These are phyloP conservation scores for Halophytophthora polymorphica DNA, from an alignment of 352 stramenopile species.

Conservation along the genomic window DNA sequence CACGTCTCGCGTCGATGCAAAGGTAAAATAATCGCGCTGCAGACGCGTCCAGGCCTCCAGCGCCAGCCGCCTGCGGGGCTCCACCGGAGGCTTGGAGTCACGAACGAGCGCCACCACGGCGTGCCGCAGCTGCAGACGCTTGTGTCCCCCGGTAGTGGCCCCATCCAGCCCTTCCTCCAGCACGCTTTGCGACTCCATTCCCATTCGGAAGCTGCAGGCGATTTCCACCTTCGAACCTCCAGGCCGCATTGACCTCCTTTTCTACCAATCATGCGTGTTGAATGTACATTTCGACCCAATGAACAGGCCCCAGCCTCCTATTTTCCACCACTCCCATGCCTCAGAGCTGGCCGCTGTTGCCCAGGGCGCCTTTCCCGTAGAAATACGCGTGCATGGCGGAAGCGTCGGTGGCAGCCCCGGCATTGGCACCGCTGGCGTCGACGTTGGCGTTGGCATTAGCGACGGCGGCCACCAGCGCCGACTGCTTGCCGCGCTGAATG, in stretches of 20 bases:
- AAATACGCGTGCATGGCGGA: slow-evolving; percentile 33
- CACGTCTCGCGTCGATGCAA: background rate
- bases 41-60: slow-evolving; percentile 5
- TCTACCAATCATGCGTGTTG: slow-evolving; percentile 1
- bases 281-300: slow-evolving; percentile 1
- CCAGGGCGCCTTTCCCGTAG: slow-evolving; percentile 19
- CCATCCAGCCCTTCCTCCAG: too few species aligned
- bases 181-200: too few species aligned
- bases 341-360: background rate
- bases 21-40: background rate
- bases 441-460: slow-evolving; percentile 12
- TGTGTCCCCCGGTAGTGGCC: background rate
- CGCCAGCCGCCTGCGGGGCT: background rate
- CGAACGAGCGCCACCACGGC: slow-evolving; percentile 25
- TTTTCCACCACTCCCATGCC: background rate
- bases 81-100: background rate
- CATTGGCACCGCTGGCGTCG: slow-evolving; percentile 9
- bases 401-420: background rate
- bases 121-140: slow-evolving; percentile 8
- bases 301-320: background rate
- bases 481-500: slow-evolving; percentile 42
- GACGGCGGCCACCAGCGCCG: slow-evolving; percentile 22
- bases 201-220: too few species aligned
- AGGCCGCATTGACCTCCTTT: too few species aligned
- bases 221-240: too few species aligned